phyloP scores from a whole-genome alignment of 208 protist genomes.

The Herpetomonas tarakana region DNA sequence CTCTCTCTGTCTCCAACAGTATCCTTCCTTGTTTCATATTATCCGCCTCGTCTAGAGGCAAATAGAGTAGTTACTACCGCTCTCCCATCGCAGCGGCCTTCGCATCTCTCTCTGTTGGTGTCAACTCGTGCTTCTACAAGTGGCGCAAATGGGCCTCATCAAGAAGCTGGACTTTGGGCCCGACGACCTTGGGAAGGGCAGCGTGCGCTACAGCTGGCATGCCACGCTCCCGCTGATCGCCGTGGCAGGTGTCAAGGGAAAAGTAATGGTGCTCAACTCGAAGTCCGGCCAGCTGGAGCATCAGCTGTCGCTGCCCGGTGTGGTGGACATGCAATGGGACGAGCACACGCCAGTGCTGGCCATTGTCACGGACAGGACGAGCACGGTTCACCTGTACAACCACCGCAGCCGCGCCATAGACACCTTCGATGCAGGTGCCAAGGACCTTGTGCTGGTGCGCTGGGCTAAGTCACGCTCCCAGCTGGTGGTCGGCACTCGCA shows the following conservation, averaged over 20 bases:
- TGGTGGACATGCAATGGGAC: conserved; percentile 91
- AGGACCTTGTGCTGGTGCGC: conserved; percentile 81
- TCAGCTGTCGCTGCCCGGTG: conserved; percentile 61
- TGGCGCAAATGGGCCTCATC: conserved; percentile 72
- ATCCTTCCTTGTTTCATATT: too few relatives aligned
- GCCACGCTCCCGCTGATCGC: conserved; percentile 62
- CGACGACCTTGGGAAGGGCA: conserved; percentile 65
- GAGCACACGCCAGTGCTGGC: conserved; percentile 79
- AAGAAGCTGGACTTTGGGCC: conserved; percentile 70
- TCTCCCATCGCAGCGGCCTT: too few relatives aligned
- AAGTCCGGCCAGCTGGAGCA: conserved; percentile 72
- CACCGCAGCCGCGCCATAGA: conserved; percentile 57
- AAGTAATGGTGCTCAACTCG: conserved; percentile 78
- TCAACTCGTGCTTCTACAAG: too few relatives aligned
- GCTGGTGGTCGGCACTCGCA: conserved; percentile 88
- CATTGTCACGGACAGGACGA: conserved; percentile 69
- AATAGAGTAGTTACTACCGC: too few relatives aligned
- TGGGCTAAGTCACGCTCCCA: conserved; percentile 83
- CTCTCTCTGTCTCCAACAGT: too few relatives aligned
- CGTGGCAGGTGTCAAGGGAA: conserved; percentile 66
- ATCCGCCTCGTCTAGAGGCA: too few relatives aligned
- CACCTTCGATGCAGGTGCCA: conserved; percentile 83
- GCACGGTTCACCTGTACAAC: conserved; percentile 82
- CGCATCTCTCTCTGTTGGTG: too few relatives aligned
- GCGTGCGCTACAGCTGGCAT: conserved; percentile 76